phyloP scores from a whole-genome alignment of 73 alveolate species.

The Uronychia setigera region DNA sequence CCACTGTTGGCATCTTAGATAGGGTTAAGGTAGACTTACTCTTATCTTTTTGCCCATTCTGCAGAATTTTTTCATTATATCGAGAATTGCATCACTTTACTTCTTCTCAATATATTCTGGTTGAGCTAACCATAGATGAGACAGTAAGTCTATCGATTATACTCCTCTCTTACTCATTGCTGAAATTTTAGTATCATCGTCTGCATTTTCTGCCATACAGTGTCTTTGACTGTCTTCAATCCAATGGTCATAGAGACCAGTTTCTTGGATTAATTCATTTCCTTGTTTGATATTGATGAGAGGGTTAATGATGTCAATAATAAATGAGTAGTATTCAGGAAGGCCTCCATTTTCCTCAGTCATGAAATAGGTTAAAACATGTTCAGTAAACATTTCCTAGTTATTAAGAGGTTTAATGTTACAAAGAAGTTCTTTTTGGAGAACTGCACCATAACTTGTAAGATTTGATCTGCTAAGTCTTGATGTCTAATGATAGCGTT shows the following conservation, averaged over 20 bases:
- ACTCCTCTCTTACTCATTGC: conserved; percentile 41
- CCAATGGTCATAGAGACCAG: conserved; percentile 73
- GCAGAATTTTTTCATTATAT: conserved; percentile 27
- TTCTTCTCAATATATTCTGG: conserved; percentile 57
- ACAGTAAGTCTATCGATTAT: conserved; percentile 22
- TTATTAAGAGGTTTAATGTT: background rate
- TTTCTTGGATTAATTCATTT: conserved; percentile 61
- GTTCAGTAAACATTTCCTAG: conserved; percentile 20
- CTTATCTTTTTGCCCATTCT: conserved; percentile 70
- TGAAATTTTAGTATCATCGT: conserved; percentile 74
- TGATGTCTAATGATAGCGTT: conserved; percentile 38
- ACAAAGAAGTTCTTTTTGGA: conserved; percentile 26
- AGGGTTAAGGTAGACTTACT: conserved; percentile 28
- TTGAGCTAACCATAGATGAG: conserved; percentile 64
- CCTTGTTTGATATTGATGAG: conserved; percentile 17
- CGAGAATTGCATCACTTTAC: conserved; percentile 45
- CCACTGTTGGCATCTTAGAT: conserved; percentile 43
- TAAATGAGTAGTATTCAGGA: conserved; percentile 10
- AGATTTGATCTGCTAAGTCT: conserved; percentile 42
- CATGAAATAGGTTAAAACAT: conserved; percentile 9
- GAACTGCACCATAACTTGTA: conserved; percentile 39
- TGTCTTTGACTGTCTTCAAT: conserved; percentile 58
- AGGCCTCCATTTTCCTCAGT: conserved; percentile 1
- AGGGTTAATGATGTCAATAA: conserved; percentile 29
- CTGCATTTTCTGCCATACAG: conserved; percentile 62